Base-by-base conservation (phyloP, 805 yeast species). In the Zygotorulaspora chibaensis region DNA sequence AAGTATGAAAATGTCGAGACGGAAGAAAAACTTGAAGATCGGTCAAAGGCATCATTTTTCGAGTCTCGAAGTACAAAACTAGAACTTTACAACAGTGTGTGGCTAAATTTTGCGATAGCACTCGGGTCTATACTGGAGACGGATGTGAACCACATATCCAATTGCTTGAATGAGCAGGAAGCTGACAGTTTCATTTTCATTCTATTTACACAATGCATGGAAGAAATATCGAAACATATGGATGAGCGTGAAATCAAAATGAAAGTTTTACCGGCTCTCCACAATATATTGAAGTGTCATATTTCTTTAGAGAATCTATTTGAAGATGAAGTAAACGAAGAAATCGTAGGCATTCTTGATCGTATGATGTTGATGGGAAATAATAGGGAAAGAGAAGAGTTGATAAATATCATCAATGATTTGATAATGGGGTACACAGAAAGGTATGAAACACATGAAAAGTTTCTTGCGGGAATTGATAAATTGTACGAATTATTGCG, bases 401-500 rank as follows among this genome's bases (percentile, higher is more conserved):
- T 82, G 8, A 65, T 81, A 25, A 80, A 79, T n/a, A 76, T 87
- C 23, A 79, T 83, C 13, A 67, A 75, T 25, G 75, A 74, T 40
- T 68, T 84, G 20, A 81, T 83, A 42, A 60, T 71, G 31, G 65
- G 72, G 13, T 75, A 74, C 53, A 48, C 48, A 0, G 42, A 48
- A 3, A 46, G 43, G 3, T 61, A 63, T 13, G 54, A 52, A 3
- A 50, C 62, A 1, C 63, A 67, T 1, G 79, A 75, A 8, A 72
- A 69, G 30, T 68, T 80, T 45, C 68, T 75, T 28, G 65, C 70
- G 25, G 83, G 81, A 42, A 82, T 86, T 44, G 95, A 87, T 55
- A 87, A 86, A 57, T 67, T 88, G 36, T 87, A 91, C 62, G 97
- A 91, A 59, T 69, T 90, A 20, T 66, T 89, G 40, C 73, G 96